Conservation (phyloP, 306 rosid species). For the Prosopis cineraria region DNA sequence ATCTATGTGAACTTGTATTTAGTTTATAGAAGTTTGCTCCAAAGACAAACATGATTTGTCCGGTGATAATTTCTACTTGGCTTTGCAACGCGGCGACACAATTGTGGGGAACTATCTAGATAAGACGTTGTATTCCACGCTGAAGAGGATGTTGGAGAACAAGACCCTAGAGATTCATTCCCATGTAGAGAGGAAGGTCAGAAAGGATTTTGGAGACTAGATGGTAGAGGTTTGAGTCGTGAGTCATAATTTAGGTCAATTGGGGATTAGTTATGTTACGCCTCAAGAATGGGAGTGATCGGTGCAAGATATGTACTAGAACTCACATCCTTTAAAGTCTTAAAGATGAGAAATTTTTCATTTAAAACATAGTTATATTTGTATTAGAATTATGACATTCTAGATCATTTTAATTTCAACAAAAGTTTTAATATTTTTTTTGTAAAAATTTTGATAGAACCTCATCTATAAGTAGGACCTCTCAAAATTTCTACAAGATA, state of each 20-base stretch:
- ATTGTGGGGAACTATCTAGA: slow-evolving; percentile 69
- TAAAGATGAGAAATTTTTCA: no score
- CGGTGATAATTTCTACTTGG: slow-evolving; percentile 77
- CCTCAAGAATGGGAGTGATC: no score
- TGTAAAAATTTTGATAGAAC: no score
- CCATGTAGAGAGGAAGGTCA: no score
- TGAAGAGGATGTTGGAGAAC: slow-evolving; percentile 85
- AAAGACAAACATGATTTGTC: slow-evolving; percentile 74
- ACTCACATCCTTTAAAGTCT: no score
- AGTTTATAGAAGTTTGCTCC: slow-evolving; percentile 70
- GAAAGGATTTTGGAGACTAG: slow-evolving; percentile 92
- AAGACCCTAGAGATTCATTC: slow-evolving; percentile 91
- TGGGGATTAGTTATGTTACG: slow-evolving; percentile 87
- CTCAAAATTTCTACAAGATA: no score
- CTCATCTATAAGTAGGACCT: no score
- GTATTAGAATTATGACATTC: no score
- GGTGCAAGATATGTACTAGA: no score
- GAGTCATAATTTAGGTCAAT: slow-evolving; percentile 85
- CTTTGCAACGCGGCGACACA: slow-evolving; percentile 74
- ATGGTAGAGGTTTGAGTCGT: slow-evolving; percentile 91
- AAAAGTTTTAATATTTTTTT: no score
- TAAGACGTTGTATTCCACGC: slow-evolving; percentile 70
- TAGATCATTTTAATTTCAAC: no score
- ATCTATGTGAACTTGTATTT: slow-evolving; percentile 52
- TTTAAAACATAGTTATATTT: no score